Conservation (phyloP, 805 yeast species). For the Starmerella potacharoeniae region DNA sequence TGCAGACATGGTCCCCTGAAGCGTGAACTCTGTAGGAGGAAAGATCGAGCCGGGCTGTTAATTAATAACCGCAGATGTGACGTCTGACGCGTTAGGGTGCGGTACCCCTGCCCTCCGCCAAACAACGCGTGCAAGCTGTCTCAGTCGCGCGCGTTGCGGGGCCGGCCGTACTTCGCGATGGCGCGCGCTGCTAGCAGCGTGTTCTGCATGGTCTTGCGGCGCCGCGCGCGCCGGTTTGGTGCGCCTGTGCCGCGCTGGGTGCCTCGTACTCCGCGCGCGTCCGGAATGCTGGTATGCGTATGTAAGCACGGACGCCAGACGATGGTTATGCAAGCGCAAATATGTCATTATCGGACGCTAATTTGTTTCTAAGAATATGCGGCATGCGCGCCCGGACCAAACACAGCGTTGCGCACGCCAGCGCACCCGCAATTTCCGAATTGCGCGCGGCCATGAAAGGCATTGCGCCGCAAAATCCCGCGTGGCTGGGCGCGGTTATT, state of each 20-base stretch:
- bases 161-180: too few relatives aligned
- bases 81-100: slow-evolving; percentile 5
- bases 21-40: slow-evolving; percentile 3
- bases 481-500: neutral
- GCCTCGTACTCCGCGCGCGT: neutral
- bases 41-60: neutral
- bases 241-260: neutral
- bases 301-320: neutral
- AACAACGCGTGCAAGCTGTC: neutral
- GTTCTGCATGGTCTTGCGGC: neutral
- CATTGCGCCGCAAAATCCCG: neutral
- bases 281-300: slow-evolving; percentile 2
- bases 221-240: neutral
- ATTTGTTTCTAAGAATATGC: too few relatives aligned
- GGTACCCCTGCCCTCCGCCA: neutral
- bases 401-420: too few relatives aligned
- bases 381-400: too few relatives aligned
- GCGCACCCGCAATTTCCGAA: too few relatives aligned
- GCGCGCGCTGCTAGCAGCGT: neutral
- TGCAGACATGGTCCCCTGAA: slow-evolving; percentile 5
- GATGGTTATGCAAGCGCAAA: neutral
- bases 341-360: neutral
- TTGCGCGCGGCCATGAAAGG: too few relatives aligned
- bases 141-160: neutral
- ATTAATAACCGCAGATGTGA: slow-evolving; percentile 1